Percentiles rank a stretch among this genome's conserved stretches.
Conservation (phyloP, 139 green algal species). For the Zygnema circumcarinatum region DNA sequence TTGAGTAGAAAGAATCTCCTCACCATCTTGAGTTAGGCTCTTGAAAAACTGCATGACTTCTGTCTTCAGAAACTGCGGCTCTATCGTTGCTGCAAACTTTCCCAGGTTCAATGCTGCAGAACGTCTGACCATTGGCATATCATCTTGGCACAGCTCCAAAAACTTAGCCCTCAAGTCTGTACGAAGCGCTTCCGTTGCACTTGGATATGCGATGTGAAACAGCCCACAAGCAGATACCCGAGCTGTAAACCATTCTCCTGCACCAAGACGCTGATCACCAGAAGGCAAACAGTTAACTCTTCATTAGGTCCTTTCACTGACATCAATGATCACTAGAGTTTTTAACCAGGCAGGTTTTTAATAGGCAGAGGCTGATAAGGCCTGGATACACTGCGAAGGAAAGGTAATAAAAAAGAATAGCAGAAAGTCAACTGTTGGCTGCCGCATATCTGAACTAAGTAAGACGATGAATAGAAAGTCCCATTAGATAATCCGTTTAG, state of each 20-base stretch:
- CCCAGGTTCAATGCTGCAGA: conserved; percentile 88
- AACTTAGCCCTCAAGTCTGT: conserved; percentile 84
- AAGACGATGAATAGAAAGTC: too few species aligned
- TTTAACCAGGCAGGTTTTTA: not conserved
- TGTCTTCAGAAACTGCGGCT: conserved; percentile 76
- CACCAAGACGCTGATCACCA: conserved; percentile 87
- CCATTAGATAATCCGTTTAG: too few species aligned
- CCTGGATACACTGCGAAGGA: not conserved
- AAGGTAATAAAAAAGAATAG: too few species aligned
- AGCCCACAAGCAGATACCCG: conserved; percentile 90
- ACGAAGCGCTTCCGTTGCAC: conserved; percentile 46
- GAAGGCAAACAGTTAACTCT: too few species aligned
- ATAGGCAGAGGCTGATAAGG: not conserved
- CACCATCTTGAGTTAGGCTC: conserved; percentile 88
- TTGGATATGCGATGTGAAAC: conserved; percentile 84
- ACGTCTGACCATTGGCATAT: conserved; percentile 98
- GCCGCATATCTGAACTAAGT: too few species aligned
- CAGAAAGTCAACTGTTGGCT: too few species aligned
- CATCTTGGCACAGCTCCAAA: conserved; percentile 85
- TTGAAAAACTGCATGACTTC: conserved; percentile 90
- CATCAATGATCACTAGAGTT: conserved; percentile 9
- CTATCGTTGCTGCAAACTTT: conserved; percentile 79
- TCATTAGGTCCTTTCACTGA: not conserved
- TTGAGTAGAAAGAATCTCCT: conserved; percentile 9
- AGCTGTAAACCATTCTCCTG: conserved; percentile 96